Percentiles rank a stretch among this genome's conserved stretches.
Conservation (phyloP, 257 asterid species). For the Buddleja alternifolia region DNA sequence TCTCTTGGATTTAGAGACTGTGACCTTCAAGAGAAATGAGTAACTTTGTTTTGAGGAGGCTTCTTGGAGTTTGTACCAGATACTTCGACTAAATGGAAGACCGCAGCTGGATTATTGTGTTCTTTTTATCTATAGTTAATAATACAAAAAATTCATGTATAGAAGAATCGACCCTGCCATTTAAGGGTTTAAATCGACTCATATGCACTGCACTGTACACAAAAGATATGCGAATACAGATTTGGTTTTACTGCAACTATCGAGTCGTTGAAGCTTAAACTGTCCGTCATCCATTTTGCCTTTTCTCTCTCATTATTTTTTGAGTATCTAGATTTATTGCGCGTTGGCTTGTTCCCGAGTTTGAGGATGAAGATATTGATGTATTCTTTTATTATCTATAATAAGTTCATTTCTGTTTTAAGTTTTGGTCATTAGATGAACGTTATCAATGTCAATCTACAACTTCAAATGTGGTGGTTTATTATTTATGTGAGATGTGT, state of each 20-base stretch:
- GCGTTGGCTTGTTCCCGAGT: background rate
- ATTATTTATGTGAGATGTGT: too few species aligned
- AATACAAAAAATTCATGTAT: constrained; percentile 66
- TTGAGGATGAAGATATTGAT: background rate
- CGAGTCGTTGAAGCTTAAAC: constrained; percentile 27
- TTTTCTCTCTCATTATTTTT: background rate
- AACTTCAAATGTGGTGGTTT: background rate
- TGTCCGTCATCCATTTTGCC: background rate
- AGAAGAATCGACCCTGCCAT: constrained; percentile 66
- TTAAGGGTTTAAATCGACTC: constrained; percentile 44
- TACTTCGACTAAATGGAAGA: constrained; percentile 17
- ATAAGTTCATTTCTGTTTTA: background rate
- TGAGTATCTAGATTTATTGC: background rate
- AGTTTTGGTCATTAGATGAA: background rate
- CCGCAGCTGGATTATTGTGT: constrained; percentile 30
- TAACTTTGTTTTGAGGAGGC: constrained; percentile 38
- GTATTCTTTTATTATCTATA: background rate
- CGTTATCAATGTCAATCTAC: background rate
- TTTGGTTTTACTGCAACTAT: constrained; percentile 36
- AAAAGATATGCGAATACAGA: constrained; percentile 52
- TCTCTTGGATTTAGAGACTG: constrained; percentile 30
- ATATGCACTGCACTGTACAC: constrained; percentile 49
- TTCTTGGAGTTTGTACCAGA: constrained; percentile 33
- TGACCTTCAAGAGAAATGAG: constrained; percentile 27
- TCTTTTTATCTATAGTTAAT: constrained; percentile 39